A percentile compares a stretch with the other conserved stretches of the same genome.
These are phyloP conservation scores for Cryptococcus jaspeensis DNA, from an alignment of 1,284 basidiomycete species.

Conservation along the genomic window DNA sequence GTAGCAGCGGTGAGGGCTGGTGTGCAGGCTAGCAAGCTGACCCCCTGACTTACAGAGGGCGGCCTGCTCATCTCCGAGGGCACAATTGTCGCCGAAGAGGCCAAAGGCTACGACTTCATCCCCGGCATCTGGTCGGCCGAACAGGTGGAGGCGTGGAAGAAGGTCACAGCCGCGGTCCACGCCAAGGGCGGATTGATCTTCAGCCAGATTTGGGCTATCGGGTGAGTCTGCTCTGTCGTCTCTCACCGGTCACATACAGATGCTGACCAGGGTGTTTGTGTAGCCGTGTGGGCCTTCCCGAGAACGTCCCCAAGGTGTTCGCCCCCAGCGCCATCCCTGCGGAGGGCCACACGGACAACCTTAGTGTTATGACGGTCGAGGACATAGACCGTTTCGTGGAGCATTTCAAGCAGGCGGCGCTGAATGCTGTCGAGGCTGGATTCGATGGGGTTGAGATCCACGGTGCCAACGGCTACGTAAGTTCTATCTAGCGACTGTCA, in stretches of 20 bases:
- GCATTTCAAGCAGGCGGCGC: conserved; percentile 55
- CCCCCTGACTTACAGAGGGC: conserved; percentile 13
- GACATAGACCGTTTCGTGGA: conserved; percentile 53
- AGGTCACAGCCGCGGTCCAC: conserved; percentile 53
- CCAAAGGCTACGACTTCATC: conserved; percentile 7
- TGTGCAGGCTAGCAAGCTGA: too few species aligned
- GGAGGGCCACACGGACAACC: conserved; percentile 33
- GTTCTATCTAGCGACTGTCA: not conserved
- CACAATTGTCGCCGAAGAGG: conserved; percentile 22
- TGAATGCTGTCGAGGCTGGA: conserved; percentile 60
- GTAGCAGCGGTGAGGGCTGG: too few species aligned
- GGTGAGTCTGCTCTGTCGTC: conserved; percentile 19
- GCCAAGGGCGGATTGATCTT: conserved; percentile 53
- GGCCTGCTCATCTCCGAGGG: conserved; percentile 40
- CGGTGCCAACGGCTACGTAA: conserved; percentile 52
- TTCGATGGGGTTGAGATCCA: conserved; percentile 65
- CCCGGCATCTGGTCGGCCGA: conserved; percentile 20
- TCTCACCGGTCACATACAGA: not conserved
- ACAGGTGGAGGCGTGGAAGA: conserved; percentile 27
- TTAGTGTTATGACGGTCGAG: conserved; percentile 14
- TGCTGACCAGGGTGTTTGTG: not conserved
- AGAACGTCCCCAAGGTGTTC: not conserved
- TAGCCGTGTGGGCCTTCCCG: not conserved
- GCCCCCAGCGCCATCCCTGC: not conserved
- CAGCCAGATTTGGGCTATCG: conserved; percentile 57